Conservation (phyloP, 306 rosid genomes). For the Ziziphus jujuba region DNA sequence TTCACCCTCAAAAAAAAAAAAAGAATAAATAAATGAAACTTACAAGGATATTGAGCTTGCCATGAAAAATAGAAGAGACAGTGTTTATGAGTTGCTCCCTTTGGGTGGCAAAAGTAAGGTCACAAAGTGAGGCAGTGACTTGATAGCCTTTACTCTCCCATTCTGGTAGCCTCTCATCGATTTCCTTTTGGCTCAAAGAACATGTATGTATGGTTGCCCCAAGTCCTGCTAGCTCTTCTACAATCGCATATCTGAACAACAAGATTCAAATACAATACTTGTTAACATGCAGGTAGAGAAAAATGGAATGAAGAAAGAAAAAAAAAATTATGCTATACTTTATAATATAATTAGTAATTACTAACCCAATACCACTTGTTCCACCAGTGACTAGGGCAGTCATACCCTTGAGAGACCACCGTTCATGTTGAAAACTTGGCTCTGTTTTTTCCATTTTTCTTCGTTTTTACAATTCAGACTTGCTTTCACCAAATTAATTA, state of each 20-base stretch:
- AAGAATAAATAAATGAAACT: background rate
- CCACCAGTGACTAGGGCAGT: no score
- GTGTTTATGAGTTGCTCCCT: slow-evolving; percentile 35
- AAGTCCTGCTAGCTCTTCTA: slow-evolving; percentile 51
- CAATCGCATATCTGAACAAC: slow-evolving; percentile 35
- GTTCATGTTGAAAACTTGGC: no score
- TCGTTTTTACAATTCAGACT: no score
- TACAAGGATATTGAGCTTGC: slow-evolving; percentile 52
- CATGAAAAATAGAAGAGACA: slow-evolving; percentile 33
- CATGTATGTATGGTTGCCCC: slow-evolving; percentile 49
- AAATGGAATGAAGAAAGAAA: background rate
- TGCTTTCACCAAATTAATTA: no score
- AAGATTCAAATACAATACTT: no score
- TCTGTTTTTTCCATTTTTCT: no score
- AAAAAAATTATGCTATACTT: background rate
- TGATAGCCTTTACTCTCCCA: slow-evolving; percentile 40
- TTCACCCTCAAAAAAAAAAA: no score
- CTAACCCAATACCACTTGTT: no score
- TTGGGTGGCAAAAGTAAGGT: slow-evolving; percentile 25
- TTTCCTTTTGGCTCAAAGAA: slow-evolving; percentile 34
- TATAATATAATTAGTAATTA: no score
- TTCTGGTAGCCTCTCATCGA: slow-evolving; percentile 31
- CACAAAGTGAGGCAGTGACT: slow-evolving; percentile 47
- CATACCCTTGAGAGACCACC: no score
- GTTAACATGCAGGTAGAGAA: background rate